A percentile compares a stretch with the other conserved stretches of the same genome.
Evolutionary conservation across 208 protist genomes (phyloP).

Genomic region (Tritrichomonas musculus): DNA sequence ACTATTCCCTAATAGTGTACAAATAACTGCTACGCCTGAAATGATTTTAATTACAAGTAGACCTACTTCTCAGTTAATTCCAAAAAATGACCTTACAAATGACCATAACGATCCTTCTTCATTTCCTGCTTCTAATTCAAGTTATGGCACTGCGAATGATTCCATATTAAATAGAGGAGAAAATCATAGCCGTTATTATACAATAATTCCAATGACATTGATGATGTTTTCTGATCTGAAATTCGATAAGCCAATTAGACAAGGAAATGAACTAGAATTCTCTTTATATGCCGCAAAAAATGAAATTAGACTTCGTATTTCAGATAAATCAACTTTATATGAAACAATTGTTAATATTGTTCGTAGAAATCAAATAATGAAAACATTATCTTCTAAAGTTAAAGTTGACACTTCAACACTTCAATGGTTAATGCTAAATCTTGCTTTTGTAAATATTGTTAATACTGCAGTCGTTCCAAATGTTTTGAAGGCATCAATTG

Average conservation of each 20-base stretch:
- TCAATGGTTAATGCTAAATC: background rate
- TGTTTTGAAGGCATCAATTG: background rate
- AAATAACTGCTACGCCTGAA: too few relatives aligned
- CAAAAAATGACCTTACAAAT: too few relatives aligned
- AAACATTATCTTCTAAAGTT: background rate
- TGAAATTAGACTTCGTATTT: background rate
- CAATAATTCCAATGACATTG: too few relatives aligned
- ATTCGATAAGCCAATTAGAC: background rate
- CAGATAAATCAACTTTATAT: background rate
- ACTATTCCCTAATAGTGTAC: too few relatives aligned
- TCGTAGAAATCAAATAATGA: background rate
- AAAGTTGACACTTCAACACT: slow-evolving; percentile 2
- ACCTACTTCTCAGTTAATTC: too few relatives aligned
- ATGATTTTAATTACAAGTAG: too few relatives aligned
- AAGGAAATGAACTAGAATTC: background rate
- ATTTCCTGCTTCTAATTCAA: too few relatives aligned
- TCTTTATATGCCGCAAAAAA: background rate
- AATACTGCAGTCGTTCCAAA: too few relatives aligned
- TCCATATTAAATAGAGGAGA: too few relatives aligned
- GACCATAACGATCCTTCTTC: too few relatives aligned
- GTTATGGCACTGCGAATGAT: too few relatives aligned
- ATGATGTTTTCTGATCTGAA: background rate
- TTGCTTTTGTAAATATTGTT: background rate
- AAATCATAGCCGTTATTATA: too few relatives aligned
- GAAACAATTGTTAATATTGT: background rate